Evolutionary conservation across 768 basidiomycete genomes (phyloP).

Genomic region (Tylopilus sp.): DNA sequence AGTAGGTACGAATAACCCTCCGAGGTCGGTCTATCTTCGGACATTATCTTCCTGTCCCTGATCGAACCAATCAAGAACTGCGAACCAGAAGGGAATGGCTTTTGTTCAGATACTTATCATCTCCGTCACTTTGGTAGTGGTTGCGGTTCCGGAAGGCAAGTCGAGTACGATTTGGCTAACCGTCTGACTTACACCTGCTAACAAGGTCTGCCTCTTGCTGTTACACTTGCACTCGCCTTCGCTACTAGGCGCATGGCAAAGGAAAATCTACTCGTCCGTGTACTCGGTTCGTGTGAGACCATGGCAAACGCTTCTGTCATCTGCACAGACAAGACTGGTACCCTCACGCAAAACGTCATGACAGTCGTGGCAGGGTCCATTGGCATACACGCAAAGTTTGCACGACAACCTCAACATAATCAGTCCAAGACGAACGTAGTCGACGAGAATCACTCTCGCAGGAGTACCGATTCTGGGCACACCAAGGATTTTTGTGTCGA

Average conservation of each 20-base stretch:
- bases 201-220: conserved; percentile 91
- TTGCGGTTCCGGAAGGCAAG: conserved; percentile 81
- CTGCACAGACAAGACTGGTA: conserved; percentile 96
- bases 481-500: conserved; percentile 84
- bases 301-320: conserved; percentile 98
- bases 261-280: conserved; percentile 92
- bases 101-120: conserved; percentile 96
- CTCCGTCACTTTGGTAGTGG: conserved; percentile 85
- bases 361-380: conserved; percentile 94
- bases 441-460: conserved; percentile 38
- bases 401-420: conserved; percentile 72
- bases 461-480: conserved; percentile 40
- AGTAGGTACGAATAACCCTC: conserved; percentile 58
- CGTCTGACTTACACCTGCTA: neutral
- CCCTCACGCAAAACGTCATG: conserved; percentile 94
- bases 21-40: conserved; percentile 39
- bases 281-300: conserved; percentile 95
- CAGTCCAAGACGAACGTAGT: conserved; percentile 67
- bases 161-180: neutral
- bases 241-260: conserved; percentile 98
- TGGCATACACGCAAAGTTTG: conserved; percentile 94
- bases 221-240: conserved; percentile 94
- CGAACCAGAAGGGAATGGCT: conserved; percentile 81
- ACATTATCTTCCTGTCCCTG: neutral
- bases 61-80: conserved; percentile 41